Conservation (phyloP, 163 green algal genomes). For the Chlamydomonas reinhardtii region DNA sequence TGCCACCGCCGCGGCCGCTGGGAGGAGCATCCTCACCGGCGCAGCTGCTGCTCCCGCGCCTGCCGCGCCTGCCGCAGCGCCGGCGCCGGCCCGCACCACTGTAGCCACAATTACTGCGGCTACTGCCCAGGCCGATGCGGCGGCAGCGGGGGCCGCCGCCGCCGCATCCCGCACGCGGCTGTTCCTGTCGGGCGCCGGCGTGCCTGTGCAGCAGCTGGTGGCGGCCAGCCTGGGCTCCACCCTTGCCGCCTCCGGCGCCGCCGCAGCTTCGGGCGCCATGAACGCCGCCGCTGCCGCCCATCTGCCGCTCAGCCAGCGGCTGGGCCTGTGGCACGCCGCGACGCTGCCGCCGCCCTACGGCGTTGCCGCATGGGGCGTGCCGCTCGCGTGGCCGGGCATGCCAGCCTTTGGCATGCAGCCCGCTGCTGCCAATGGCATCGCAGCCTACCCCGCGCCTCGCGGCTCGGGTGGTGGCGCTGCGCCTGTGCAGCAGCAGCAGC, state of each 20-base stretch:
- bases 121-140: no score
- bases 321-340: slow-evolving; percentile 14
- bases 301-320: slow-evolving; percentile 32
- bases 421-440: background rate
- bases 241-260: background rate
- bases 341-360: background rate
- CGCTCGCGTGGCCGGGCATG: background rate
- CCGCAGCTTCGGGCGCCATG: background rate
- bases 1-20: no score
- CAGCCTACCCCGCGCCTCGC: background rate
- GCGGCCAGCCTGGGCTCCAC: background rate
- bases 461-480: no score
- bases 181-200: background rate
- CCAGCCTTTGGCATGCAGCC: background rate
- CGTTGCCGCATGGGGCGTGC: slow-evolving; percentile 5
- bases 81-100: no score
- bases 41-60: no score
- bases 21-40: no score
- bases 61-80: no score
- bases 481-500: no score
- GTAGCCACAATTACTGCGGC: no score
- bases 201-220: slow-evolving; percentile 7
- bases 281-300: background rate
- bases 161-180: no score
- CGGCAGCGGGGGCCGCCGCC: no score